phyloP scores from a whole-genome alignment of 2,329 filamentous ascomycete species.

The Calycina herbarum region DNA sequence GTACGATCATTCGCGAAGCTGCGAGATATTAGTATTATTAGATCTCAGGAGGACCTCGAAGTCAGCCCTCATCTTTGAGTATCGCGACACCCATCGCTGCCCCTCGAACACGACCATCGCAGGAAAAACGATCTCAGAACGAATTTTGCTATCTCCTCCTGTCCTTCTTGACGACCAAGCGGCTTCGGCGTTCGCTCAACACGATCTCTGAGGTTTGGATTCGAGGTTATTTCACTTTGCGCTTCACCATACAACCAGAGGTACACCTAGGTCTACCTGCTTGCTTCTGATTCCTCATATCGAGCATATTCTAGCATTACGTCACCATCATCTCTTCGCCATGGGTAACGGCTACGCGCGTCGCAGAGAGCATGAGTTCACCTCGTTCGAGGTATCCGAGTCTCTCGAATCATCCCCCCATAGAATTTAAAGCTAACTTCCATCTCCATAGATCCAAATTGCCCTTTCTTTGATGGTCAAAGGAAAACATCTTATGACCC shows the following conservation, averaged over 20 bases:
- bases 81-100: neutral
- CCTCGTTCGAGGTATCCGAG: neutral
- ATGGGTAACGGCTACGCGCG: neutral
- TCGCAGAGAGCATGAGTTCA: neutral
- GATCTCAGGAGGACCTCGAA: neutral
- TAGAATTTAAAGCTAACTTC: neutral
- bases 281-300: neutral
- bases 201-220: neutral
- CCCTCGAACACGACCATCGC: neutral
- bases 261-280: neutral
- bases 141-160: neutral
- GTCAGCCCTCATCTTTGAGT: neutral
- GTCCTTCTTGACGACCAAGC: neutral
- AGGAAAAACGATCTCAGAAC: neutral
- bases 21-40: neutral
- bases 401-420: neutral
- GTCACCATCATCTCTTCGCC: neutral
- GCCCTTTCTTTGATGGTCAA: neutral
- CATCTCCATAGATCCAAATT: neutral
- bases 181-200: neutral
- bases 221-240: neutral
- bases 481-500: neutral
- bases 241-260: neutral
- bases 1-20: neutral
- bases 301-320: neutral